phyloP scores from a whole-genome alignment of 345 rosid species.

The Hibiscus syriacus region DNA sequence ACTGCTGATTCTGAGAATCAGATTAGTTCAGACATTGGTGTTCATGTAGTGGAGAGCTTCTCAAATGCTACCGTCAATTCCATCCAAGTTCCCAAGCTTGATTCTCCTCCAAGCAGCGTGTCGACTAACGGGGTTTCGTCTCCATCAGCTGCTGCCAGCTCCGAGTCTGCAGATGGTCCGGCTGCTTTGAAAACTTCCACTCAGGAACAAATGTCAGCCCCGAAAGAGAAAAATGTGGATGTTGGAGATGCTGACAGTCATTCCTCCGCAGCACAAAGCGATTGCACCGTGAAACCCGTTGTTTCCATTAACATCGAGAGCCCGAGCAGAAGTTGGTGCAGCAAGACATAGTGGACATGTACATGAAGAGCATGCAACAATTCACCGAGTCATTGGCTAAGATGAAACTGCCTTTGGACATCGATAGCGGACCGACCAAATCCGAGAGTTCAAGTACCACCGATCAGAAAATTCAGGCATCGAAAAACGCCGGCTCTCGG shows the following conservation, averaged over 20 bases:
- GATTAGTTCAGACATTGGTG: slow-evolving; percentile 34
- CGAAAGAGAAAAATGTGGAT: slow-evolving; percentile 33
- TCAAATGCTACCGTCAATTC: slow-evolving; percentile 38
- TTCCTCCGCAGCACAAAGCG: slow-evolving; percentile 39
- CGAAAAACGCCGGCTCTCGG: slow-evolving; percentile 68
- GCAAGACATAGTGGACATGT: slow-evolving; percentile 96
- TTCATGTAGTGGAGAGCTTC: slow-evolving; percentile 39
- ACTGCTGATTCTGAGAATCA: slow-evolving; percentile 53
- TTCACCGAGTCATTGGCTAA: slow-evolving; percentile 97
- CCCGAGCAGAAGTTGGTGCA: slow-evolving; percentile 75
- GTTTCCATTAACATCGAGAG: slow-evolving; percentile 54
- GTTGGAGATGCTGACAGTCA: slow-evolving; percentile 37
- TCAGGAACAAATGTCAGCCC: slow-evolving; percentile 37
- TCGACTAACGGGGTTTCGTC: slow-evolving; percentile 71
- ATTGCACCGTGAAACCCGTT: slow-evolving; percentile 36
- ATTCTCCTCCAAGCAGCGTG: slow-evolving; percentile 75
- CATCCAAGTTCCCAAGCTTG: slow-evolving; percentile 45
- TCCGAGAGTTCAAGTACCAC: slow-evolving; percentile 75
- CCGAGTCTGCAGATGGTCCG: slow-evolving; percentile 42
- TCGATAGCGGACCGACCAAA: slow-evolving; percentile 57
- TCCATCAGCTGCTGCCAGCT: slow-evolving; percentile 57
- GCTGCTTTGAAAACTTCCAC: slow-evolving; percentile 34
- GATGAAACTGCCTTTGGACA: slow-evolving; percentile 96
- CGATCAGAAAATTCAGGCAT: slow-evolving; percentile 58
- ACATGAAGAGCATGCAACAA: slow-evolving; percentile 99